phyloP scores from a whole-genome alignment of 176 grass and related monocot genomes.

The Zoysia japonica region DNA sequence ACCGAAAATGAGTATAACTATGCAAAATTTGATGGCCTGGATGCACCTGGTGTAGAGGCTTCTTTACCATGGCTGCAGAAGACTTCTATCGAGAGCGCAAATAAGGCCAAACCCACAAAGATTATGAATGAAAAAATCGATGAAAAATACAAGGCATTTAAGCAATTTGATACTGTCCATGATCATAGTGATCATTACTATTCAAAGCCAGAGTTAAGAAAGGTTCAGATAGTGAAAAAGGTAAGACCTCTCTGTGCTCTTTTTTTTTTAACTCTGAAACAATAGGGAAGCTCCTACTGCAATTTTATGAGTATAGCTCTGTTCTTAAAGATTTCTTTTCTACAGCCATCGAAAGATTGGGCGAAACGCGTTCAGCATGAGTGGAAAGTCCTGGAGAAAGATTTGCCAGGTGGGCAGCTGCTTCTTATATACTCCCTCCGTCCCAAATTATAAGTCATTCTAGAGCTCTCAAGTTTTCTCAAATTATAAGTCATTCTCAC shows the following conservation, averaged over 20 bases:
- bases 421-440: not conserved
- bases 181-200: slow-evolving; percentile 72
- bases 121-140: slow-evolving; percentile 57
- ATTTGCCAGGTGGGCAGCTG: slow-evolving; percentile 68
- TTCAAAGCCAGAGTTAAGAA: slow-evolving; percentile 47
- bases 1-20: slow-evolving; percentile 57
- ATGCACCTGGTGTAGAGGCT: slow-evolving; percentile 45
- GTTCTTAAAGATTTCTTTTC: slow-evolving; percentile 29
- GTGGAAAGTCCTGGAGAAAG: slow-evolving; percentile 82
- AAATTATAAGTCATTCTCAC: too few species aligned
- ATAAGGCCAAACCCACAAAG: slow-evolving; percentile 39
- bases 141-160: slow-evolving; percentile 70
- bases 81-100: slow-evolving; percentile 29
- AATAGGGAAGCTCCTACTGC: too few species aligned
- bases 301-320: not conserved
- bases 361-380: slow-evolving; percentile 70
- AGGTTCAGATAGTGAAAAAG: slow-evolving; percentile 42
- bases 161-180: slow-evolving; percentile 74
- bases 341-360: slow-evolving; percentile 83
- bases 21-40: slow-evolving; percentile 63
- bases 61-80: slow-evolving; percentile 61
- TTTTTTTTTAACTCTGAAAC: not conserved
- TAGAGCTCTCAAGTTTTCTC: too few species aligned
- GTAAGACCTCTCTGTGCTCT: slow-evolving; percentile 34
- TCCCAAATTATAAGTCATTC: too few species aligned